phyloP scores from a whole-genome alignment of 768 basidiomycete genomes.

The Boletus subparvulus region DNA sequence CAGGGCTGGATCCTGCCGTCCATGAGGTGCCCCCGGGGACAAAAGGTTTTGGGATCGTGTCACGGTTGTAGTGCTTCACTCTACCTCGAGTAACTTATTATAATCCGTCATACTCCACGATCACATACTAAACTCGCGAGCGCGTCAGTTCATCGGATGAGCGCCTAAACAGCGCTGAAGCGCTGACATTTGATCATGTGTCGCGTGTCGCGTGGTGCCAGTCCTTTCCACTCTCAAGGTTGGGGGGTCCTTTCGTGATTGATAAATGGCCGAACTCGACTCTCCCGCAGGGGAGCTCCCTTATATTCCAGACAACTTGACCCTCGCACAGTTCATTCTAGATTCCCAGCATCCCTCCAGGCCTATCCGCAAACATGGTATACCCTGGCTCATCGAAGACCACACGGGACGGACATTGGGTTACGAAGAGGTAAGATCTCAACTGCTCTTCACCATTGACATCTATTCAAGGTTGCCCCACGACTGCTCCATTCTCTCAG shows the following conservation, averaged over 20 bases:
- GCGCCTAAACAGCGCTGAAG: too few species aligned
- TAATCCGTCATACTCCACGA: too few species aligned
- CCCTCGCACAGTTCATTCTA: slow-evolving; percentile 38
- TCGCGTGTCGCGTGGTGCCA: too few species aligned
- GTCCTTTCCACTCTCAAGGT: not conserved
- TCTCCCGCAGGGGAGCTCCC: slow-evolving; percentile 33
- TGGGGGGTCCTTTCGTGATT: too few species aligned
- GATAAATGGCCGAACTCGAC: slow-evolving; percentile 28
- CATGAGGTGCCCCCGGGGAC: not conserved
- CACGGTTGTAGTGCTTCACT: slow-evolving; percentile 14
- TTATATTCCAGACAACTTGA: slow-evolving; percentile 38
- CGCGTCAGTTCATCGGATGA: too few species aligned
- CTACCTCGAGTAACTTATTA: not conserved
- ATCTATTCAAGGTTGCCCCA: not conserved
- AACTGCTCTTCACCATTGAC: not conserved
- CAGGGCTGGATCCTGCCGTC: not conserved
- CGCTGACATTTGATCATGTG: too few species aligned
- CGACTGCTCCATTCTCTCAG: slow-evolving; percentile 16
- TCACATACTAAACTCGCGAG: too few species aligned
- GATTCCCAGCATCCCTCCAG: slow-evolving; percentile 34
- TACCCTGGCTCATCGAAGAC: slow-evolving; percentile 45
- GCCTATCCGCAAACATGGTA: slow-evolving; percentile 23
- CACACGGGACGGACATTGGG: slow-evolving; percentile 35
- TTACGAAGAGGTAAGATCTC: slow-evolving; percentile 36
- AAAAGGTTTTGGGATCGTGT: not conserved